Base-by-base conservation (phyloP, 2,329 filamentous ascomycete genomes). In the Aspergillus fumigatiaffinis region DNA sequence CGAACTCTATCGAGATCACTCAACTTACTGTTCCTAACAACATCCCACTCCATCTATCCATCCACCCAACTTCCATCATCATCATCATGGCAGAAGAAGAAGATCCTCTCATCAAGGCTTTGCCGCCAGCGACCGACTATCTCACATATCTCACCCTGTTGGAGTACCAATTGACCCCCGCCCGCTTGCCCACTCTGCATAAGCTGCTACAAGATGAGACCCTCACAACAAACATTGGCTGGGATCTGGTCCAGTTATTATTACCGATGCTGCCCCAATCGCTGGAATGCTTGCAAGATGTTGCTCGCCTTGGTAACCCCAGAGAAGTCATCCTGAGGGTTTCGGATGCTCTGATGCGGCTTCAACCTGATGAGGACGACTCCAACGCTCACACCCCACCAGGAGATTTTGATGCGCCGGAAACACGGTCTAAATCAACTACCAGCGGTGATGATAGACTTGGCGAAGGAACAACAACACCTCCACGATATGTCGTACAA, bases 111-210 rank as follows among this genome's bases (percentile, higher is more conserved):
- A 71, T 86, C 60, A 76, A 80, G 63, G 83, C 85, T 26, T 71
- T 85, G 50, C 85, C 85, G 8, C 85, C 85, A 3, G 80, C 77
- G 12, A 85, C 84, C 3, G 85, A 88, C 70, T 84, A 86, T 66
- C 72, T 87, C 56, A 87, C 84, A n/a, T 88, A 88, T 67, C 77
- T 87, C 50, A 87, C 85, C 14, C 76, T 87, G 47, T 72, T 88
- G 53, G 85, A 87, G 66, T 86, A 87, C 72, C 85, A 87, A 65
- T 75, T 88, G 51, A 85, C 79, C 7, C 76, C 78, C 38, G 79
- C 82, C 54, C 84, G 81, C 53, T 73, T 88, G 21, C 83, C 84
- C 0, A 76, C 80, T 2, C 74, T 88, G 25, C 84, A 85, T 64
- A 73, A 78, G 38, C 76, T 87, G 21, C 75, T 88, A 14, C 83